Conservation (phyloP, 139 green algal genomes). For the Desmodesmus armatus region DNA sequence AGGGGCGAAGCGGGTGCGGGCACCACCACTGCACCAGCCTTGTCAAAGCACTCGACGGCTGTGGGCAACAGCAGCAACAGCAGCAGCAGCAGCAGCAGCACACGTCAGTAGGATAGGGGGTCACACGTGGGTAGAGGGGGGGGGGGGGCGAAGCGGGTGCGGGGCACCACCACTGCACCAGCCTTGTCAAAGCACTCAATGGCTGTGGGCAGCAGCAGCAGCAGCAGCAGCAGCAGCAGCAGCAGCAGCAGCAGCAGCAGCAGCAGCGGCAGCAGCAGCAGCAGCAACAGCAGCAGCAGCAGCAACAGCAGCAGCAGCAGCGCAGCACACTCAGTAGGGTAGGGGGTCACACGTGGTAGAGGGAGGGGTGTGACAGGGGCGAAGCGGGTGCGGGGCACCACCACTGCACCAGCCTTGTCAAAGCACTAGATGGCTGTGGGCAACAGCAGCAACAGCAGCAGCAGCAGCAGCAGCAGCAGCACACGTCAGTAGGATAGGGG, state of each 20-base stretch:
- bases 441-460: not conserved
- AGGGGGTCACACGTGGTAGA: too few species aligned
- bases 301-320: not conserved
- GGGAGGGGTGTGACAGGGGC: too few species aligned
- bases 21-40: not conserved
- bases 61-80: not conserved
- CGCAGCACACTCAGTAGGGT: not conserved
- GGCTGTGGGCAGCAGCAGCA: constrained; percentile 53
- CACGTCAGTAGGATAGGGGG: too few species aligned
- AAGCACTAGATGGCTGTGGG: not conserved
- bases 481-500: too few species aligned
- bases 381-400: not conserved
- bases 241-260: too few species aligned
- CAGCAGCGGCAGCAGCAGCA: not conserved
- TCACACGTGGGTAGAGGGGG: too few species aligned
- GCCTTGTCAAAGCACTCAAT: constrained; percentile 93
- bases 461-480: not conserved
- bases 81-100: not conserved
- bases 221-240: not conserved
- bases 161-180: constrained; percentile 88
- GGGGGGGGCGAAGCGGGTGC: constrained; percentile 89
- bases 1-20: not conserved
- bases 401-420: not conserved
- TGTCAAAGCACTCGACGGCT: not conserved
- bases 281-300: not conserved